Evolutionary conservation across 257 asterid species (phyloP).

Genomic region (Fraxinus quadrangulata): DNA sequence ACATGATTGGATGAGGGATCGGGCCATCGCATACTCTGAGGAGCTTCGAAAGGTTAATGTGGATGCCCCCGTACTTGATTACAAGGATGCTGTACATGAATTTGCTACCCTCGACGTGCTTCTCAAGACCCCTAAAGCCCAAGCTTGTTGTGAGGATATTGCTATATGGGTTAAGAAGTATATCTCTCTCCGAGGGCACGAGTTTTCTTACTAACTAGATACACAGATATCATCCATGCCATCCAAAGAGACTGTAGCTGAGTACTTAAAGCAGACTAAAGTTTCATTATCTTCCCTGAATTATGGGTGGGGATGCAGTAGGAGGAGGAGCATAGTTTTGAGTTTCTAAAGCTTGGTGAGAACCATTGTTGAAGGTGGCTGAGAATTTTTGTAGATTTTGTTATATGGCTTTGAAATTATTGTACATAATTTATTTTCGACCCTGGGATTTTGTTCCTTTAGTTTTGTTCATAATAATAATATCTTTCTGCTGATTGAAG

Average conservation of each 20-base stretch:
- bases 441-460: background rate
- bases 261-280: background rate
- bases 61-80: conserved; percentile 78
- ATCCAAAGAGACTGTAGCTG: background rate
- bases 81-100: conserved; percentile 78
- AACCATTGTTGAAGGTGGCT: background rate
- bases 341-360: background rate
- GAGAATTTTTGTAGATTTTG: background rate
- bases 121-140: conserved; percentile 69
- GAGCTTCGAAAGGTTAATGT: conserved; percentile 81
- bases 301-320: background rate
- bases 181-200: conserved; percentile 79
- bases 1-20: conserved; percentile 86
- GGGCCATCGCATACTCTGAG: conserved; percentile 78
- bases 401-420: background rate
- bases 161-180: conserved; percentile 84
- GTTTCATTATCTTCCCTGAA: background rate
- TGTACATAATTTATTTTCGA: background rate
- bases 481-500: background rate
- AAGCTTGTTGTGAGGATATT: conserved; percentile 78
- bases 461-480: background rate
- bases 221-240: background rate
- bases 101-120: conserved; percentile 75
- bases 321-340: background rate
- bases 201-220: conserved; percentile 59